Base-by-base conservation (phyloP, 306 rosid species). In the Vigna angularis region DNA sequence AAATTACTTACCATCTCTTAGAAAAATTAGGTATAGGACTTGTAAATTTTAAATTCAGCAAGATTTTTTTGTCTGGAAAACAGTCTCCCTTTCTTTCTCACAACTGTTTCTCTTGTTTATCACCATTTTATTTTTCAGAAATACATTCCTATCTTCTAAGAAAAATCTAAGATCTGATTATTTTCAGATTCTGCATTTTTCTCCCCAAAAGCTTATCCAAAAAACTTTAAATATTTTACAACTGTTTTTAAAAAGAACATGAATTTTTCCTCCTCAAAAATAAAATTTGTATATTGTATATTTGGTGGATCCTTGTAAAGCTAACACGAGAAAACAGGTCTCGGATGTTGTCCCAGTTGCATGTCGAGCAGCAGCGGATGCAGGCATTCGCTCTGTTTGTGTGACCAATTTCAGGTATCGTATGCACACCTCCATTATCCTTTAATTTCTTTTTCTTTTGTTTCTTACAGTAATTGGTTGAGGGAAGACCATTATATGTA, bases 271-370 rank as follows among this genome's bases (percentile, higher is more conserved):
- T 4, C 10, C 14, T 17, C 47, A 10, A 38, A 63, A 63, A 4
- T 16, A n/a, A 11, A 17, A 5, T 28, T 15, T 64, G 0, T 42
- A 18, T 66, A 34, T 61, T 56, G 14, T 40, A 18, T 28, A 17
- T 47, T 57, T 84, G 36, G 26, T 44, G 61, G 74, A 51, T 77
- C 34, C 63, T 73, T 77, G 74, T 38, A 63, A 48, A 57, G 74
- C 76, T 83, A 69, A 73, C 26, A 73, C 48, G 53, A 58, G 76
- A 82, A 70, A 73, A 40, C 83, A 95, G 99, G 94, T 93, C 50
- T 93, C 98, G 0, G 99, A 95, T 87, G 98, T 95, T 81, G 99
- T 93, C 74, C 99, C 99, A 4, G 97, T 95, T 64, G 98, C 96
- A 12, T 95, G 98, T 66, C 96, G 93, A 47, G 99, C 99, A 3